Base-by-base conservation (phyloP, 169 alveolate genomes). In the Plasmodium fragile region DNA sequence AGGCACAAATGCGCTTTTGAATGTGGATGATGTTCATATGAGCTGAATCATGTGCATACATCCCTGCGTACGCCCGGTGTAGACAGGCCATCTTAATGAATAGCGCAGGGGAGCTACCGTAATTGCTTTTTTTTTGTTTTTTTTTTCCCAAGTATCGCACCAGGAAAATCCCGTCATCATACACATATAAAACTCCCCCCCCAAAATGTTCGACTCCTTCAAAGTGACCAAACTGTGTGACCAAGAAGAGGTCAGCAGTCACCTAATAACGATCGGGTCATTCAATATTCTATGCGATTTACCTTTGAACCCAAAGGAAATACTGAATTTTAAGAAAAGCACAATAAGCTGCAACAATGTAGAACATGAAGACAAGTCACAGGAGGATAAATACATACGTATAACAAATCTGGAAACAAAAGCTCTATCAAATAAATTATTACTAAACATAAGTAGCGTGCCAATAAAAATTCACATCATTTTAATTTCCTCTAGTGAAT, bases 391-490 rank as follows among this genome's bases (percentile, higher is more conserved):
- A 18, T 72, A 71, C 55, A 85, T 85, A 85, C 77, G 69, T 25
- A 73, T 85, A 49, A 85, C 83, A 4, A 85, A 85, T 45, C 65
- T 85, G 43, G 93, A 85, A 69, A 4, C 34, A 3, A 10, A 73
- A 22, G 52, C 80, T 4, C 43, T 55, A 22, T 85, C 93, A 32
- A 80, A 89, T 25, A 89, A 72, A 39, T 80, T 89, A 52, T 22
- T 80, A 65, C 49, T 89, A 89, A 34, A 79, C 34, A 89, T 65
- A 89, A 89, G 94, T 36, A 32, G 49, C 59, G 52, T 89, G n/a
- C 94, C 94, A 3, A n/a, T 89, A 69, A 89, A 77, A 18, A 89
- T 89, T 89, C 94, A 89, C 71, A 79, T 89, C n/a, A 78, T 89
- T 65, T 89, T 89, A 79, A 89, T 89, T 78, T 79, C 94, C 4